Percentiles rank a stretch among this genome's conserved stretches.
phyloP scores from a whole-genome alignment of 225 moss, liverwort and hornwort species.

The Asterella californica region DNA sequence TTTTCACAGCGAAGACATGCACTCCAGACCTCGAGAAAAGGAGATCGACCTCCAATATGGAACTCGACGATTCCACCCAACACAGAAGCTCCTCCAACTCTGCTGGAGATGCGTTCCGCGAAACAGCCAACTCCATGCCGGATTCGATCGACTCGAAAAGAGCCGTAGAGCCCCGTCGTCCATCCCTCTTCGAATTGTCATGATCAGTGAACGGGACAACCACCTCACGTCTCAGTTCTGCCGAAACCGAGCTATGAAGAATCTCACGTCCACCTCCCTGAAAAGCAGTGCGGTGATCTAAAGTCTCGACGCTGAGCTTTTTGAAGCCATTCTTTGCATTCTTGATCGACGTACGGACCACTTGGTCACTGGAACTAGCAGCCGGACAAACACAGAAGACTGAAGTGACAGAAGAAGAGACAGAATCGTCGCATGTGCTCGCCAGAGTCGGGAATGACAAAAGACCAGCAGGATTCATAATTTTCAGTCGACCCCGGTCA shows the following conservation, averaged over 20 bases:
- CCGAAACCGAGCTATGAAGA: not conserved
- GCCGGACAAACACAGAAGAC: not conserved
- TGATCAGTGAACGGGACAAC: slow-evolving; percentile 2
- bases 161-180: not conserved
- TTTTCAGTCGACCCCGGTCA: slow-evolving; percentile 16
- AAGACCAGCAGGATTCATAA: not conserved
- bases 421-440: slow-evolving; percentile 9
- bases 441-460: not conserved
- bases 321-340: slow-evolving; percentile 1
- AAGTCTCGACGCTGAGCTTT: slow-evolving; percentile 6
- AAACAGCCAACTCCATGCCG: slow-evolving; percentile 12
- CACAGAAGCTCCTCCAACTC: slow-evolving; percentile 11
- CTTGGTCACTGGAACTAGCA: slow-evolving; percentile 7
- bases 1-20: not conserved
- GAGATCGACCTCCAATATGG: slow-evolving; percentile 8
- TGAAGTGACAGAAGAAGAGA: not conserved
- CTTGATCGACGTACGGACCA: not conserved
- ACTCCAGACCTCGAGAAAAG: slow-evolving; percentile 14
- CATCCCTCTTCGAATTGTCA: not conserved
- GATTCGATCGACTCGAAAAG: slow-evolving; percentile 5
- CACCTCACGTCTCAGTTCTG: not conserved
- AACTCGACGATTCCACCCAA: slow-evolving; percentile 9
- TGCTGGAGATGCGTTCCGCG: slow-evolving; percentile 9
- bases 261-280: not conserved
- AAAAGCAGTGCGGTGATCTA: not conserved